A percentile compares a stretch with the other conserved stretches of the same genome.
phyloP scores from a whole-genome alignment of 331 rosid species.

The Rosa hybrid region DNA sequence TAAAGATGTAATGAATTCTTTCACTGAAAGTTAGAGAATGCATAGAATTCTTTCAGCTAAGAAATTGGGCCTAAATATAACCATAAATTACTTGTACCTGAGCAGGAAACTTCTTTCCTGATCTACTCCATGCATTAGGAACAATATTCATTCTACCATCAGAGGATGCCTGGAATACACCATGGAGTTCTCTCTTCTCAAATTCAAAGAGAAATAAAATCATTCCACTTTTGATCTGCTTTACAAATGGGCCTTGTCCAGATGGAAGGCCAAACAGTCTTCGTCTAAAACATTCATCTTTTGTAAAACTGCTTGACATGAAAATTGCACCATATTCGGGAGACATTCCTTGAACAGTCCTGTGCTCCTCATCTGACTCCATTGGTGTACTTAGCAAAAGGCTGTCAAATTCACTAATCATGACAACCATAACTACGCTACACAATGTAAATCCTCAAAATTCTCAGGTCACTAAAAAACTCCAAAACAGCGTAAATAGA shows the following conservation, averaged over 20 bases:
- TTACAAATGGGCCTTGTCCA: slow-evolving; percentile 34
- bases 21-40: background rate
- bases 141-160: slow-evolving; percentile 54
- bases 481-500: background rate
- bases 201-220: slow-evolving; percentile 61
- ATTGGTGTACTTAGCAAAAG: background rate
- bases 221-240: slow-evolving; percentile 55
- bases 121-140: slow-evolving; percentile 50
- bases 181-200: slow-evolving; percentile 54
- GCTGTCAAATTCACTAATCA: slow-evolving; percentile 13
- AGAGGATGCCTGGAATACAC: slow-evolving; percentile 59
- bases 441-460: background rate
- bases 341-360: background rate
- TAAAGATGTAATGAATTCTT: background rate
- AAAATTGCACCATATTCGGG: slow-evolving; percentile 66
- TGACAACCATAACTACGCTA: background rate
- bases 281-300: slow-evolving; percentile 41
- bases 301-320: slow-evolving; percentile 53
- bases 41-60: background rate
- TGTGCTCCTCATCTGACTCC: slow-evolving; percentile 3
- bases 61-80: no score
- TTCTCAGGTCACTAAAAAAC: background rate
- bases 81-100: slow-evolving; percentile 41
- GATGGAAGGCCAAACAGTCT: slow-evolving; percentile 55
- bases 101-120: slow-evolving; percentile 63